A percentile compares a stretch with the other conserved stretches of the same genome.
Conservation (phyloP, 179 eudicot genomes). For the Patellifolia procumbens region DNA sequence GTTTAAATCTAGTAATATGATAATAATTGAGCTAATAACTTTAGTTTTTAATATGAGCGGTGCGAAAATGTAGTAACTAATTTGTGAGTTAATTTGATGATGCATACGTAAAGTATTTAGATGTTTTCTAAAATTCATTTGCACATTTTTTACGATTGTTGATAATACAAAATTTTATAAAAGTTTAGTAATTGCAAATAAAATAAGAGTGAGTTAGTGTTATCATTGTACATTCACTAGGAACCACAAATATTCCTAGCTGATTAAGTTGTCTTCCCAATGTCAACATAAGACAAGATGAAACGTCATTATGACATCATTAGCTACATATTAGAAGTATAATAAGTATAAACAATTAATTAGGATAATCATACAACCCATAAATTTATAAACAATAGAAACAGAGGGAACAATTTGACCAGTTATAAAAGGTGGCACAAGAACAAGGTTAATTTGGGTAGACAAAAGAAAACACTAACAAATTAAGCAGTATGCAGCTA, state of each 20-base stretch:
- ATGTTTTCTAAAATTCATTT: too few relatives aligned
- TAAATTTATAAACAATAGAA: slow-evolving; percentile 14
- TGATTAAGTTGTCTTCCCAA: not conserved
- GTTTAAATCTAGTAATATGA: too few relatives aligned
- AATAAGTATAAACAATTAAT: not conserved
- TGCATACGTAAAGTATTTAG: too few relatives aligned
- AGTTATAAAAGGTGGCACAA: slow-evolving; percentile 10
- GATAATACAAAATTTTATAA: too few relatives aligned
- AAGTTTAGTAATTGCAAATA: not conserved
- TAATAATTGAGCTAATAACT: too few relatives aligned
- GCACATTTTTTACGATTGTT: too few relatives aligned
- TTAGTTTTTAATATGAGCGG: too few relatives aligned
- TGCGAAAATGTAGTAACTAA: too few relatives aligned
- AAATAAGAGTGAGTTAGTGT: not conserved
- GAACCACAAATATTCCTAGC: not conserved
- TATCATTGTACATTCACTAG: not conserved
- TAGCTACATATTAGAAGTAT: not conserved
- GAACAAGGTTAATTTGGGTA: slow-evolving; percentile 12
- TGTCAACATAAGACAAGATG: slow-evolving; percentile 26
- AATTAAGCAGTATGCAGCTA: not conserved
- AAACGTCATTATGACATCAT: slow-evolving; percentile 36
- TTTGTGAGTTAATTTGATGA: too few relatives aligned
- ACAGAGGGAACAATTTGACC: slow-evolving; percentile 26
- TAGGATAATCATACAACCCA: not conserved
- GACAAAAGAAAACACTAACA: not conserved